Conservation (phyloP, 2,329 filamentous ascomycete species). For the Sporothrix protearum region DNA sequence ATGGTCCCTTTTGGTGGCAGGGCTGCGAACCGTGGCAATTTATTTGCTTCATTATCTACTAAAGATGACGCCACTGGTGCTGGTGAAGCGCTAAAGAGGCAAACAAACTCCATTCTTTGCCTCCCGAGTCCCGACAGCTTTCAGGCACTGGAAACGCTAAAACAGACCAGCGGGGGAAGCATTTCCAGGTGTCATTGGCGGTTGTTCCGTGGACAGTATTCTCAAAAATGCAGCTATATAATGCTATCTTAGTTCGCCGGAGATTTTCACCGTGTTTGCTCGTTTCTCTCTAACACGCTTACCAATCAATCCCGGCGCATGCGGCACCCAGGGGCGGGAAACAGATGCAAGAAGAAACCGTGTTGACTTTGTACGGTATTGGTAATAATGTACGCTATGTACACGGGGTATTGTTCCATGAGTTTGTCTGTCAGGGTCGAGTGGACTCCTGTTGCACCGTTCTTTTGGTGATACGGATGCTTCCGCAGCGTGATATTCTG, state of each 20-base stretch:
- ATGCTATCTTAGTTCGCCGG: neutral
- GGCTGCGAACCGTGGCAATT: neutral
- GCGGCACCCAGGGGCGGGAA: neutral
- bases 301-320: constrained; percentile 5
- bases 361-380: neutral
- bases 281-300: neutral
- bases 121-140: neutral
- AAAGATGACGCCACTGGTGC: constrained; percentile 14
- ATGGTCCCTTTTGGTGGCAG: neutral
- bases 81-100: constrained; percentile 5
- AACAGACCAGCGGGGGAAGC: neutral
- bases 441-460: neutral
- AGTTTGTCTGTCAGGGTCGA: no score
- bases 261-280: neutral
- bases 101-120: neutral
- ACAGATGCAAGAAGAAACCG: neutral
- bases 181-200: neutral
- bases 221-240: neutral
- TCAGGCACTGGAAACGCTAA: neutral
- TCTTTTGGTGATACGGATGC: neutral
- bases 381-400: neutral
- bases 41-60: neutral
- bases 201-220: neutral
- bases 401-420: neutral
- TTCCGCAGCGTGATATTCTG: neutral